These are phyloP conservation scores for Corylus heterophylla DNA, from an alignment of 306 rosid species.

Conservation along the genomic window DNA sequence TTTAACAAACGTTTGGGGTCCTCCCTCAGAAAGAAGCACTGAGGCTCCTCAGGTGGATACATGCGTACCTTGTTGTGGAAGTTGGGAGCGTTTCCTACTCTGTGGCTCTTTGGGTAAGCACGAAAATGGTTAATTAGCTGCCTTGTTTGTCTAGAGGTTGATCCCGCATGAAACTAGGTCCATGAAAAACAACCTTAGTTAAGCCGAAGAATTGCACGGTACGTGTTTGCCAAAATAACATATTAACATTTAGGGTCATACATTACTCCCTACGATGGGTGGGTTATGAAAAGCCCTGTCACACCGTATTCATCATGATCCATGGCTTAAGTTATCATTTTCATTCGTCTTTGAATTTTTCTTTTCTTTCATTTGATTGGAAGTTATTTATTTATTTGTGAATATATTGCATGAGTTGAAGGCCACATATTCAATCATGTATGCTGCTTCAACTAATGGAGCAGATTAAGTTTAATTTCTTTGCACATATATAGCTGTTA, in stretches of 20 bases:
- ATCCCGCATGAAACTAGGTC: not conserved
- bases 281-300: not conserved
- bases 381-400: not conserved
- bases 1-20: no score
- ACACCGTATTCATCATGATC: no score
- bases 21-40: no score
- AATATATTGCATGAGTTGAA: not conserved
- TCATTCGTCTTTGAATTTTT: not conserved
- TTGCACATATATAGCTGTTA: no score
- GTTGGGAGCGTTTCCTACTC: not conserved
- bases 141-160: not conserved
- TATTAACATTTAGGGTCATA: not conserved
- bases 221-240: not conserved
- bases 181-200: not conserved
- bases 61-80: not conserved
- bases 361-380: no score
- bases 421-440: not conserved
- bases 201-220: not conserved
- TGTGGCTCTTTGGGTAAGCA: not conserved
- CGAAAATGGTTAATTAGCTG: not conserved
- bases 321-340: not conserved
- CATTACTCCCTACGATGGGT: not conserved
- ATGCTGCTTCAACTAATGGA: no score
- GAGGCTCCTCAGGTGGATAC: not conserved
- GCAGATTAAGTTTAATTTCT: no score